Conservation (phyloP, 2,329 filamentous ascomycete genomes). For the Aureobasidium subglaciale region DNA sequence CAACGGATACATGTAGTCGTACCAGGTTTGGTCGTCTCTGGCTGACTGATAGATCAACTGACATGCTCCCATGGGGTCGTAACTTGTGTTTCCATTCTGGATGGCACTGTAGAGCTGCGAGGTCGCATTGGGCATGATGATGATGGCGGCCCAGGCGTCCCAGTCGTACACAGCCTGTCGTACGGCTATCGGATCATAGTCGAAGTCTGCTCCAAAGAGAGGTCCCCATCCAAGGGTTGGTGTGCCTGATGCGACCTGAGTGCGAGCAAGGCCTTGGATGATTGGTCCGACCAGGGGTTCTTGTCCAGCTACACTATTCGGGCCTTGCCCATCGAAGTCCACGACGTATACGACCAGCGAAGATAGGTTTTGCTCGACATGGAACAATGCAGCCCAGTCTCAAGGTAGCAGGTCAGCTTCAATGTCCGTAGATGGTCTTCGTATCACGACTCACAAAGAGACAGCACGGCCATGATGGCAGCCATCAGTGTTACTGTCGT, state of each 20-base stretch:
- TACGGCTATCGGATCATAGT: conserved; percentile 50
- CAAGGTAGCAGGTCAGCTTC: neutral
- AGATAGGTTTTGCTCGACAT: conserved; percentile 42
- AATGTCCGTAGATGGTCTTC: neutral
- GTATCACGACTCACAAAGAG: conserved; percentile 30
- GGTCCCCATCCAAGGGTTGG: conserved; percentile 46
- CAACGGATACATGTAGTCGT: conserved; percentile 46
- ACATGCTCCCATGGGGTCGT: conserved; percentile 53
- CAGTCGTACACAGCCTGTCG: conserved; percentile 53
- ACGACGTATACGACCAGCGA: conserved; percentile 52
- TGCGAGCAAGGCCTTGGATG: conserved; percentile 40
- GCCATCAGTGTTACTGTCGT: conserved; percentile 45
- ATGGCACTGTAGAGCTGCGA: conserved; percentile 50
- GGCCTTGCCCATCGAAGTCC: conserved; percentile 54
- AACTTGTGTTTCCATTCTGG: conserved; percentile 48
- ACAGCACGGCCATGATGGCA: conserved; percentile 51
- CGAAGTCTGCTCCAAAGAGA: conserved; percentile 44
- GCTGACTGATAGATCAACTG: conserved; percentile 51
- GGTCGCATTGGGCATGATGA: conserved; percentile 54
- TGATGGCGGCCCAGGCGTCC: conserved; percentile 53
- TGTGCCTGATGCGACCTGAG: conserved; percentile 34
- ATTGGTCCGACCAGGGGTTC: conserved; percentile 51
- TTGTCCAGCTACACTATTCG: conserved; percentile 39
- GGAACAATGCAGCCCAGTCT: conserved; percentile 52
- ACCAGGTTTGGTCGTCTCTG: conserved; percentile 48